These are phyloP conservation scores for Phytophthora vignae DNA, from an alignment of 352 stramenopile species.

Conservation along the genomic window DNA sequence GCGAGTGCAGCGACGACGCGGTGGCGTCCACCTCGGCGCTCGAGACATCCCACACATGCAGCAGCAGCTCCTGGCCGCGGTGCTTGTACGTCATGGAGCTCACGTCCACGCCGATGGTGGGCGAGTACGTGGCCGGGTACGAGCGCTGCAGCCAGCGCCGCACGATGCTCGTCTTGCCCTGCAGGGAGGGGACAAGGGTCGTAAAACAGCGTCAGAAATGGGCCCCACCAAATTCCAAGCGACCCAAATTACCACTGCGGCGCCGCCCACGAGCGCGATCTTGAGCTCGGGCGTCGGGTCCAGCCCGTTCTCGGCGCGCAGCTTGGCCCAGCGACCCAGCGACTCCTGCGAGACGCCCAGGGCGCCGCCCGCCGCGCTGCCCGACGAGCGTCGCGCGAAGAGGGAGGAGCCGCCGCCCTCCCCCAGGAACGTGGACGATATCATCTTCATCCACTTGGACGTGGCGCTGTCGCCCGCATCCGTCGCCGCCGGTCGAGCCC, in stretches of 20 bases:
- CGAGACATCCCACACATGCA: slow-evolving; percentile 84
- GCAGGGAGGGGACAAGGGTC: no score
- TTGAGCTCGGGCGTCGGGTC: slow-evolving; percentile 75
- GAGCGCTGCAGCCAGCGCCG: slow-evolving; percentile 78
- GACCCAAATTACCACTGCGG: slow-evolving; percentile 53
- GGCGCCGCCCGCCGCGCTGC: slow-evolving; percentile 3
- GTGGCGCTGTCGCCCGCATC: slow-evolving; percentile 44
- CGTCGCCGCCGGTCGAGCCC: slow-evolving; percentile 19
- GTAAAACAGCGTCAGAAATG: no score
- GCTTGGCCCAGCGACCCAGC: slow-evolving; percentile 25
- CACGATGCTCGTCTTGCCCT: slow-evolving; percentile 82
- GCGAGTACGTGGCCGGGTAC: slow-evolving; percentile 73
- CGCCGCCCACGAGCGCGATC: slow-evolving; percentile 82
- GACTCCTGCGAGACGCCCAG: slow-evolving; percentile 16
- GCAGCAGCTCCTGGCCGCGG: slow-evolving; percentile 53
- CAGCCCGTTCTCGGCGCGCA: slow-evolving; percentile 39
- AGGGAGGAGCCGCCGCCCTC: slow-evolving; percentile 48
- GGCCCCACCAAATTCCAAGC: no score
- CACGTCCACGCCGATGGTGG: slow-evolving; percentile 86
- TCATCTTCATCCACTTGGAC: slow-evolving; percentile 85
- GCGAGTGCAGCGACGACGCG: slow-evolving; percentile 68
- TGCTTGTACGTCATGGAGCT: slow-evolving; percentile 55
- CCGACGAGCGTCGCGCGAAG: slow-evolving; percentile 46
- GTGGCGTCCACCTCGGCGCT: slow-evolving; percentile 74
- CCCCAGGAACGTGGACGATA: slow-evolving; percentile 82